phyloP scores from a whole-genome alignment of 2,329 filamentous ascomycete genomes.

The Aspergillus sojae region DNA sequence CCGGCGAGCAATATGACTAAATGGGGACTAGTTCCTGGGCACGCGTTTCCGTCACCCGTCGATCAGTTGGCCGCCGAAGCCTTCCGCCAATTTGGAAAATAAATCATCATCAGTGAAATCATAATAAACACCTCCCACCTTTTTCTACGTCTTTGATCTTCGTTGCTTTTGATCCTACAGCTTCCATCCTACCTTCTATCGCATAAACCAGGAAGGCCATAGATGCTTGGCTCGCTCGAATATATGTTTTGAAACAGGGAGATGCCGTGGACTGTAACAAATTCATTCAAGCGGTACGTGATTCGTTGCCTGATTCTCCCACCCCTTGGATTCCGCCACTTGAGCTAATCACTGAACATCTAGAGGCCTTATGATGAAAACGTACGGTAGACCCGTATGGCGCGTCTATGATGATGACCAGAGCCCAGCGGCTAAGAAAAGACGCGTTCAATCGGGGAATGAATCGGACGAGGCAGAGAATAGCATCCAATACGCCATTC shows the following conservation, averaged over 20 bases:
- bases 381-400: constrained; percentile 51
- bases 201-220: constrained; percentile 1
- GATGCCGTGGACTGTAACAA: constrained; percentile 55
- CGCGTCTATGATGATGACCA: constrained; percentile 51
- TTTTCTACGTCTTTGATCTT: background rate
- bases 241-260: constrained; percentile 33
- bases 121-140: constrained; percentile 7
- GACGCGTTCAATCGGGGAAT: constrained; percentile 41
- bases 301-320: constrained; percentile 9
- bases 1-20: constrained; percentile 30
- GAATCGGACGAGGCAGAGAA: constrained; percentile 48
- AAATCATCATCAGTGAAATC: constrained; percentile 19
- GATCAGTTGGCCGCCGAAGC: constrained; percentile 26
- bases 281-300: constrained; percentile 52
- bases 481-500: constrained; percentile 51
- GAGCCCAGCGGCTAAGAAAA: constrained; percentile 46
- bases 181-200: background rate
- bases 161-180: background rate
- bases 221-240: constrained; percentile 12
- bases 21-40: constrained; percentile 28
- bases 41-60: constrained; percentile 31
- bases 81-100: constrained; percentile 21
- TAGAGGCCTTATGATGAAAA: constrained; percentile 54
- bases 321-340: constrained; percentile 8
- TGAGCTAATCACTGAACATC: constrained; percentile 5